Base-by-base conservation (phyloP, 108 stramenopile species). In the Cyclotella atomus region DNA sequence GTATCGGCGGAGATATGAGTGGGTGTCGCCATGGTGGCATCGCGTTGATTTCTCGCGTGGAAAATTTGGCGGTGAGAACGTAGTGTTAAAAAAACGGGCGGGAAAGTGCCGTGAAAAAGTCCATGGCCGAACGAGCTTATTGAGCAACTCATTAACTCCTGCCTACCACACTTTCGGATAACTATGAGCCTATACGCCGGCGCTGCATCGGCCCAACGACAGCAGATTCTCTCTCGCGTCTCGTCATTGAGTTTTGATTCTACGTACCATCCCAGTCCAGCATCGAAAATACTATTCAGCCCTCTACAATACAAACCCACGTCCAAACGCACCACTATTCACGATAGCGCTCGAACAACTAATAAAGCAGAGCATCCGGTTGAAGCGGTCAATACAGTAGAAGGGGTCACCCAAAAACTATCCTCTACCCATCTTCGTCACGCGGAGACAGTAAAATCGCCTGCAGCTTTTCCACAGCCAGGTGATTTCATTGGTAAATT, bases 361-460 rank as follows among this genome's bases (percentile, higher is more conserved):
- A n/a, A 49, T 4, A n/a, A 10, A 49, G 9, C 47, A 41, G 6
- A 9, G 9, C 38, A 41, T 41, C 12, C 38, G 12, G 12, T 12
- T 41, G 38, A 41, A 41, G 12, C 38, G 12, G 9, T 12, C 38
- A 12, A 6, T 12, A 41, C 38, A 4, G 47, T 49, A 17, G 47
- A 49, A 49, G 47, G 9, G 16, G 47, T 49, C 47, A 49, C 47
- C n/a, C 47, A 49, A 49, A 49, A 49, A 19, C 47, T 49, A n/a
- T 49, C 47, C 10, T 49, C 47, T n/a, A 49, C 47, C 4, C n/a
- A 49, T 17, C 9, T 49, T 19, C 9, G 6, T 41, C 38, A 12
- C 38, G 12, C 6, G 38, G n/a, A 49, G n/a, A 4, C 9, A 49
- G 4, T 4, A 4, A 10, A 4, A 49, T n/a, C 47, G n/a, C 9